phyloP scores from a whole-genome alignment of 2,329 filamentous ascomycete genomes.

The Pseudogymnoascus sp. region DNA sequence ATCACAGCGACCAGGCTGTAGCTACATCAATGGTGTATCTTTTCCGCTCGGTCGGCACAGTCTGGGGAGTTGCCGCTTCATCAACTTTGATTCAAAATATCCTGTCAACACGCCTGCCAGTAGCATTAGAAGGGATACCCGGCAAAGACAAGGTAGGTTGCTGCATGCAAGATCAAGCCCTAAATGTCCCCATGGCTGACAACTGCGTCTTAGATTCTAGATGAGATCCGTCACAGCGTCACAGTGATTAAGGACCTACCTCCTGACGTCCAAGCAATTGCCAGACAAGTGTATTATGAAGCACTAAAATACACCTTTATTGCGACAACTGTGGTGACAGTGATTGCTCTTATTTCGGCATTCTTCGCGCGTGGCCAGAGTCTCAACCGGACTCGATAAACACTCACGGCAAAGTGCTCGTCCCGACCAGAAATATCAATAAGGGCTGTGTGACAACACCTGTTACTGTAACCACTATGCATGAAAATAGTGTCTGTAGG shows the following conservation, averaged over 20 bases:
- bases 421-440: background rate
- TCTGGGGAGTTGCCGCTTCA: constrained; percentile 55
- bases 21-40: constrained; percentile 55
- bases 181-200: constrained; percentile 21
- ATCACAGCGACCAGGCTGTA: constrained; percentile 56
- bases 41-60: constrained; percentile 52
- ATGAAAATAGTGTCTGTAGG: background rate
- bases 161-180: constrained; percentile 7
- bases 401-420: background rate
- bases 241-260: constrained; percentile 45
- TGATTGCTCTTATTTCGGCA: constrained; percentile 39
- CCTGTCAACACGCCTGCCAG: constrained; percentile 44
- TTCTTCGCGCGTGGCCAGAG: constrained; percentile 33
- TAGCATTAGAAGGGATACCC: constrained; percentile 44
- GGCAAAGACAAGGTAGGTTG: constrained; percentile 48
- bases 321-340: constrained; percentile 43
- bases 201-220: constrained; percentile 41
- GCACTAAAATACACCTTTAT: constrained; percentile 48
- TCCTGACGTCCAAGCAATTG: constrained; percentile 46
- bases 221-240: constrained; percentile 53
- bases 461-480: background rate
- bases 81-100: constrained; percentile 56
- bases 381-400: constrained; percentile 14
- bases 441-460: background rate
- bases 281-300: constrained; percentile 50